These are phyloP conservation scores for Musa acuminata DNA, from an alignment of 176 grass and related monocot genomes.

Conservation along the genomic window DNA sequence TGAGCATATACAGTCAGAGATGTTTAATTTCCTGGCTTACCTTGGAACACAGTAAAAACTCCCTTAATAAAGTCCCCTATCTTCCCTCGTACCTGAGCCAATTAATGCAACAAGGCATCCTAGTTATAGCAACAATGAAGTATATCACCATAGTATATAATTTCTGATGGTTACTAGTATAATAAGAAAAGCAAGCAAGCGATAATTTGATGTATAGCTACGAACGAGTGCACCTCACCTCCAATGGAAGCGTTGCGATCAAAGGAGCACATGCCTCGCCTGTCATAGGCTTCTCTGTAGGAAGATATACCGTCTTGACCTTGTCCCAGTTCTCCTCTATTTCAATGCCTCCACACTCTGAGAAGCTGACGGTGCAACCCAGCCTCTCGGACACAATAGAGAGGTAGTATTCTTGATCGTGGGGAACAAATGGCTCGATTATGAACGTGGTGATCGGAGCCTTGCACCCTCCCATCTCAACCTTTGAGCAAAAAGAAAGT, in stretches of 20 bases:
- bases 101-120: too few relatives aligned
- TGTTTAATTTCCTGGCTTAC: conserved; percentile 19
- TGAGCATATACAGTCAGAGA: neutral
- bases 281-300: conserved; percentile 34
- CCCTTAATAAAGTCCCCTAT: conserved; percentile 79
- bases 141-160: too few relatives aligned
- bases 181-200: neutral
- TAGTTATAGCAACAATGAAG: too few relatives aligned
- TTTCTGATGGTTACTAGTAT: neutral
- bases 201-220: neutral
- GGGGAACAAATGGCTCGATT: conserved; percentile 36
- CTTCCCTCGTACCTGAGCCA: conserved; percentile 52
- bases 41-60: conserved; percentile 88
- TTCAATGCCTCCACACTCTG: conserved; percentile 47
- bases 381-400: conserved; percentile 43
- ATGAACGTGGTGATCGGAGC: conserved; percentile 41
- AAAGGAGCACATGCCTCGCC: conserved; percentile 37
- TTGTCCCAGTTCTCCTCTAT: conserved; percentile 56
- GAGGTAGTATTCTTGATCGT: conserved; percentile 47
- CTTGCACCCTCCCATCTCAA: conserved; percentile 47
- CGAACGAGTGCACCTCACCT: conserved; percentile 17
- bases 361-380: conserved; percentile 42
- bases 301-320: conserved; percentile 38
- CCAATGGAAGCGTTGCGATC: conserved; percentile 37
- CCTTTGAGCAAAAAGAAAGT: neutral